Conservation (phyloP, 2,329 filamentous ascomycete genomes). For the Fusarium secorum region DNA sequence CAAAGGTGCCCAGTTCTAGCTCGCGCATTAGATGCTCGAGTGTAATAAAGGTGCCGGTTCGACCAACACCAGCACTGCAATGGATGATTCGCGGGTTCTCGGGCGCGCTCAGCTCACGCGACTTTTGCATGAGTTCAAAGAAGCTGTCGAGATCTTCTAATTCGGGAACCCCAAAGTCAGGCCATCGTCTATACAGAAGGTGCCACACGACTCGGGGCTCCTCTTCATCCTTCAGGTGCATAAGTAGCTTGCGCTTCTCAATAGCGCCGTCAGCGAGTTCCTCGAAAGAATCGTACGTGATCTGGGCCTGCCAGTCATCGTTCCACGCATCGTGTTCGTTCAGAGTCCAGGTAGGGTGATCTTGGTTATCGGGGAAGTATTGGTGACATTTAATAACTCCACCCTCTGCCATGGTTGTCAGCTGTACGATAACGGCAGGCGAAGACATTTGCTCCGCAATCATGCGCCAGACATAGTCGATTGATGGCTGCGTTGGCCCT, state of each 20-base stretch:
- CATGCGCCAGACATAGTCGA: slow-evolving; percentile 95
- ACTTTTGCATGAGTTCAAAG: slow-evolving; percentile 73
- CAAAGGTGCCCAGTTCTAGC: slow-evolving; percentile 76
- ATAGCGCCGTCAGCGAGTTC: slow-evolving; percentile 63
- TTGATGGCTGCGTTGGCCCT: slow-evolving; percentile 80
- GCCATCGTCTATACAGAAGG: slow-evolving; percentile 86
- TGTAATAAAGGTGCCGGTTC: slow-evolving; percentile 94
- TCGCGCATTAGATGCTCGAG: slow-evolving; percentile 91
- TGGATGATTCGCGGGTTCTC: slow-evolving; percentile 78
- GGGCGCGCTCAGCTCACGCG: slow-evolving; percentile 63
- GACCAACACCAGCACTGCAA: slow-evolving; percentile 91
- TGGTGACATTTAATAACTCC: slow-evolving; percentile 84
- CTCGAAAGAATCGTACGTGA: slow-evolving; percentile 72
- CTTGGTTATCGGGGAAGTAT: slow-evolving; percentile 76
- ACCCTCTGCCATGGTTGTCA: slow-evolving; percentile 86
- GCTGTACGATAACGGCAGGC: slow-evolving; percentile 88
- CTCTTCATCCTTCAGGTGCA: slow-evolving; percentile 58
- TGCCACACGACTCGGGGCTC: slow-evolving; percentile 75
- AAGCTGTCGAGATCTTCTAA: slow-evolving; percentile 72
- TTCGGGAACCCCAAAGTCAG: slow-evolving; percentile 85
- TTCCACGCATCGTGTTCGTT: slow-evolving; percentile 71
- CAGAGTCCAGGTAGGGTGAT: slow-evolving; percentile 62
- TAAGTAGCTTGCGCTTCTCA: slow-evolving; percentile 76
- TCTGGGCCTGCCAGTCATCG: slow-evolving; percentile 71
- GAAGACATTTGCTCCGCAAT: slow-evolving; percentile 77